These are phyloP conservation scores for Vickermania spadyakhi DNA, from an alignment of 208 protist genomes.

Conservation along the genomic window DNA sequence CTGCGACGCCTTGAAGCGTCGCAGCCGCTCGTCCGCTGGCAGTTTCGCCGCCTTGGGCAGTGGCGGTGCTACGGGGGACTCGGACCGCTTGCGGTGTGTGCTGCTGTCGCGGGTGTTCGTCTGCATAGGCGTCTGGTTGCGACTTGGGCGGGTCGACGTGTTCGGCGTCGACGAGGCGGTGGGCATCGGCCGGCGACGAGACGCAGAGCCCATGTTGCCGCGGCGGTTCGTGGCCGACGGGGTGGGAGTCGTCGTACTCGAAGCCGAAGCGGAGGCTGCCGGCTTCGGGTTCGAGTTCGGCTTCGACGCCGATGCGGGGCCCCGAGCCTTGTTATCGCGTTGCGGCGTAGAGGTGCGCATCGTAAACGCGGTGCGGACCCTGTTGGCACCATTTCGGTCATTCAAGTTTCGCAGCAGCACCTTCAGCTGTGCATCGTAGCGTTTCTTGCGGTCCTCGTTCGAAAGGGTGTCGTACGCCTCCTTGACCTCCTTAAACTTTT, in stretches of 20 bases:
- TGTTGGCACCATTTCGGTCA: not conserved
- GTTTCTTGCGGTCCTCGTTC: slow-evolving; percentile 84
- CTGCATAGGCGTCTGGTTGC: not conserved
- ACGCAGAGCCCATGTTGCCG: not conserved
- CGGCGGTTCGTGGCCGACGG: not conserved
- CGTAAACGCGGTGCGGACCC: not conserved
- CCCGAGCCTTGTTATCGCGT: not conserved
- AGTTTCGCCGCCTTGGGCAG: not conserved
- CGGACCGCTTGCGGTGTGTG: not conserved
- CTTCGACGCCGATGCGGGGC: not conserved
- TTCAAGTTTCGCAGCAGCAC: slow-evolving; percentile 18
- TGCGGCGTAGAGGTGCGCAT: not conserved
- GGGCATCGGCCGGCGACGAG: not conserved
- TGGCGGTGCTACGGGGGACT: not conserved
- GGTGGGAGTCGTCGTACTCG: not conserved
- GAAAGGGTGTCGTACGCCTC: slow-evolving; percentile 96
- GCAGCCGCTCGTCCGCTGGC: not conserved
- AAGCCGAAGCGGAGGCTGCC: not conserved
- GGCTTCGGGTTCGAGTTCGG: not conserved
- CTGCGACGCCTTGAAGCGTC: not conserved
- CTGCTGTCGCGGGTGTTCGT: not conserved
- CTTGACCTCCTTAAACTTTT: slow-evolving; percentile 85
- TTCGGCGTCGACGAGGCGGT: not conserved
- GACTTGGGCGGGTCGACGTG: not conserved
- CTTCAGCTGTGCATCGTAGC: slow-evolving; percentile 93